phyloP scores from a whole-genome alignment of 192 early-diverging fungal genomes.

The Rhizoclosmatium globosum region DNA sequence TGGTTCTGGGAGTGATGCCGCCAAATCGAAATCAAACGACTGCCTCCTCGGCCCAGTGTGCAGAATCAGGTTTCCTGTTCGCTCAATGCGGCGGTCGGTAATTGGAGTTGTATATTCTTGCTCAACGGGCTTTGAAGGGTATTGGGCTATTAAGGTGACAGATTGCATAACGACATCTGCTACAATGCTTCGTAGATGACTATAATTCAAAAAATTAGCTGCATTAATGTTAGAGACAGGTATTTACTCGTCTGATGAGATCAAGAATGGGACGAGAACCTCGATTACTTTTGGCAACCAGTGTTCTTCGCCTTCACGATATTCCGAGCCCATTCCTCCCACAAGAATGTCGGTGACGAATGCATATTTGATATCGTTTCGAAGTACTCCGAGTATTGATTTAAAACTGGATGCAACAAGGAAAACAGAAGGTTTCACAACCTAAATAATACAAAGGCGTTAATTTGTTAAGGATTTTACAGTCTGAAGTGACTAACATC shows the following conservation, averaged over 20 bases:
- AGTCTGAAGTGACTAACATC: slow-evolving; percentile 3
- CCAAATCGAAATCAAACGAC: too few species aligned
- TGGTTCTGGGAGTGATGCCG: too few species aligned
- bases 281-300: slow-evolving; percentile 36
- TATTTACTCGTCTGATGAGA: slow-evolving; percentile 22
- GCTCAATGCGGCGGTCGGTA: slow-evolving; percentile 8
- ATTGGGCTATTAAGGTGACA: slow-evolving; percentile 20
- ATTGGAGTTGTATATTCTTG: slow-evolving; percentile 3
- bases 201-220: not conserved
- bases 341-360: slow-evolving; percentile 29
- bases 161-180: slow-evolving; percentile 17
- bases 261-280: slow-evolving; percentile 30
- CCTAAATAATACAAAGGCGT: not conserved
- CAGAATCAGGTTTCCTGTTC: slow-evolving; percentile 16
- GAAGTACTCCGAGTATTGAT: slow-evolving; percentile 8
- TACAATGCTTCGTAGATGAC: slow-evolving; percentile 4
- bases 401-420: slow-evolving; percentile 2
- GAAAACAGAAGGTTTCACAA: not conserved
- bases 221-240: not conserved
- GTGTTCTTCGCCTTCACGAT: slow-evolving; percentile 8
- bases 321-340: not conserved
- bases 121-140: slow-evolving; percentile 15
- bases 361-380: not conserved
- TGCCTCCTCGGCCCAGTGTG: slow-evolving; percentile 9
- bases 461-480: not conserved